Evolutionary conservation across 208 protist species (phyloP).

Genomic region (Kentomonas sorsogonicus): DNA sequence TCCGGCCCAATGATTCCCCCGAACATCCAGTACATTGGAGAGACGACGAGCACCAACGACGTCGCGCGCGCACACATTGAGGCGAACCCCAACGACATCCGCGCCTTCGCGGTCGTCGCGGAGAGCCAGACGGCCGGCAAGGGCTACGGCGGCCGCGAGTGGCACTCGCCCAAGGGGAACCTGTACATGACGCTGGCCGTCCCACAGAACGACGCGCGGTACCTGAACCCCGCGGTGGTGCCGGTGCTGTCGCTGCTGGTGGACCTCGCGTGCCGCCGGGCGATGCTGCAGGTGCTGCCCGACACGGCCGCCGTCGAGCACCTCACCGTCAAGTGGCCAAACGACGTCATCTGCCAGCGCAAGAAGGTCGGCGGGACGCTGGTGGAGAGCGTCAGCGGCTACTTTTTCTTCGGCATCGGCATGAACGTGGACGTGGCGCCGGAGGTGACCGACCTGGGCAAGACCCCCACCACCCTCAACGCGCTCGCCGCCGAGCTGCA

Average conservation of each 20-base stretch:
- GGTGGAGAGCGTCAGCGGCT: conserved; percentile 30
- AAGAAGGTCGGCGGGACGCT: conserved; percentile 68
- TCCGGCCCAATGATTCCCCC: background rate
- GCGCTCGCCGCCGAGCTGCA: conserved; percentile 21
- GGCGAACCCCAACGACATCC: background rate
- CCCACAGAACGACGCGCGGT: conserved; percentile 17
- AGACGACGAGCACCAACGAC: background rate
- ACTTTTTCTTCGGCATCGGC: conserved; percentile 61
- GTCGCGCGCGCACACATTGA: background rate
- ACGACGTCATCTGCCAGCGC: conserved; percentile 54
- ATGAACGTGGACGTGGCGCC: conserved; percentile 57
- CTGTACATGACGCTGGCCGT: conserved; percentile 70
- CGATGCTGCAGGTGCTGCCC: conserved; percentile 17
- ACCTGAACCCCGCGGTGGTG: conserved; percentile 20
- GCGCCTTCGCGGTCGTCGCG: conserved; percentile 46
- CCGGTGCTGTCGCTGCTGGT: conserved; percentile 46
- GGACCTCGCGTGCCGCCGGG: conserved; percentile 2
- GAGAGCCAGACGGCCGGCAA: conserved; percentile 41
- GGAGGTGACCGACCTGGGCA: conserved; percentile 37
- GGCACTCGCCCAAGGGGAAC: conserved; percentile 68
- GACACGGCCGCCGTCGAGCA: background rate
- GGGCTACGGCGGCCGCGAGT: conserved; percentile 50
- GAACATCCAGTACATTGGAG: background rate
- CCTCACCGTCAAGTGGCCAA: conserved; percentile 70
- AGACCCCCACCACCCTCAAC: conserved; percentile 27